These are phyloP conservation scores for Cicer cuneatum DNA, from an alignment of 306 rosid species.

Conservation along the genomic window DNA sequence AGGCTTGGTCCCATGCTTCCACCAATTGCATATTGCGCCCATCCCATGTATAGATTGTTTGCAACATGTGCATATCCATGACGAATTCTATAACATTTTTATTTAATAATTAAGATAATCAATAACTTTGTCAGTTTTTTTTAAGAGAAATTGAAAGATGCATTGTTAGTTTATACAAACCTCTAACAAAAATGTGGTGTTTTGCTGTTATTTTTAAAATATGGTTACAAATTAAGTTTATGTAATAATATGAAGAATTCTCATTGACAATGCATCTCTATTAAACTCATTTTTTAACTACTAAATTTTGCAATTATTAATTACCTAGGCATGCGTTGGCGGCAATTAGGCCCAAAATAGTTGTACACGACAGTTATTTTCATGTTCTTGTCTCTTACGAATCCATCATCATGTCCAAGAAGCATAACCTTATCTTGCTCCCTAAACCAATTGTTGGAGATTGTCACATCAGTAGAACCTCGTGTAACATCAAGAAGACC, in stretches of 20 bases:
- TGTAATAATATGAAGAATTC: too few relatives aligned
- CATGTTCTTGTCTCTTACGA: slow-evolving; percentile 39
- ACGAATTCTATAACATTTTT: slow-evolving; percentile 32
- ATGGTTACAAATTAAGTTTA: too few relatives aligned
- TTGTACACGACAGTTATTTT: slow-evolving; percentile 41
- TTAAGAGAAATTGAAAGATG: too few relatives aligned
- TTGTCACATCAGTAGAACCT: slow-evolving; percentile 39
- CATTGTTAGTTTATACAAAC: too few relatives aligned
- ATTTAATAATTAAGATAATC: not conserved
- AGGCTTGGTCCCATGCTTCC: slow-evolving; percentile 45
- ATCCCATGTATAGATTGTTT: slow-evolving; percentile 49
- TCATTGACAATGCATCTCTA: too few relatives aligned
- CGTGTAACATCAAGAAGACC: slow-evolving; percentile 49
- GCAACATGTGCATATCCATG: slow-evolving; percentile 48
- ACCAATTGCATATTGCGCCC: slow-evolving; percentile 48
- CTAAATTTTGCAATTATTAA: not conserved
- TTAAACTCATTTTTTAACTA: too few relatives aligned
- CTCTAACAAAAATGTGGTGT: too few relatives aligned
- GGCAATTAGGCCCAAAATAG: slow-evolving; percentile 48
- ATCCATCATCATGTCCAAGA: slow-evolving; percentile 47
- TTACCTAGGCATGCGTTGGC: slow-evolving; percentile 50
- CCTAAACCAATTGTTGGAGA: slow-evolving; percentile 49
- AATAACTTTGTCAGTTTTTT: not conserved
- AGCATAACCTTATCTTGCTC: slow-evolving; percentile 48
- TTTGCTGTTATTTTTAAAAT: too few relatives aligned